These are phyloP conservation scores for Pythium insidiosum DNA, from an alignment of 352 stramenopile genomes.

Conservation along the genomic window DNA sequence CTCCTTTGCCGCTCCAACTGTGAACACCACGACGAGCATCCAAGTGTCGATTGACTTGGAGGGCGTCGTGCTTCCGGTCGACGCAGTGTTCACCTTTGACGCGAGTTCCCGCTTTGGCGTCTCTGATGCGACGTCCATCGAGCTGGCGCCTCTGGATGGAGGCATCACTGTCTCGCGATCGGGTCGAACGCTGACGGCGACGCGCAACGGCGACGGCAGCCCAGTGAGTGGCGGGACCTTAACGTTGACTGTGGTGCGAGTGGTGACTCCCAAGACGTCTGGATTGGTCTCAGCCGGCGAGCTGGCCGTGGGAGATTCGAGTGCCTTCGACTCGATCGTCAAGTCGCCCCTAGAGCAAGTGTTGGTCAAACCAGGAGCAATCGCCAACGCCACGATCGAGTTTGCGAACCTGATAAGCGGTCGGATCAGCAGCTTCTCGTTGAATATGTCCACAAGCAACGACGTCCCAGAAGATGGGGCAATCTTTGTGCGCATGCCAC, in stretches of 20 bases:
- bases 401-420: conserved; percentile 30
- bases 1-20: too few species aligned
- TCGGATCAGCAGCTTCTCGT: conserved; percentile 18
- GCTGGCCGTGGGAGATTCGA: conserved; percentile 18
- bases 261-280: neutral
- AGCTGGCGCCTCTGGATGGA: conserved; percentile 9
- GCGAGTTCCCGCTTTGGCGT: neutral
- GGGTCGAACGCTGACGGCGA: neutral
- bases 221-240: too few species aligned
- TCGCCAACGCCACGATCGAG: conserved; percentile 15
- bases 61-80: too few species aligned
- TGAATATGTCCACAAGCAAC: conserved; percentile 24
- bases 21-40: too few species aligned
- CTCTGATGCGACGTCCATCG: conserved; percentile 1
- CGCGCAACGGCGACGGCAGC: neutral
- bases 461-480: conserved; percentile 26
- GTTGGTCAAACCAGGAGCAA: conserved; percentile 22
- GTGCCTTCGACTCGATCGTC: conserved; percentile 14
- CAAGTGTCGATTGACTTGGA: too few species aligned
- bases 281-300: conserved; percentile 2
- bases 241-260: neutral
- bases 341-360: conserved; percentile 17
- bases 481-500: conserved; percentile 38
- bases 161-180: neutral
- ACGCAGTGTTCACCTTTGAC: conserved; percentile 10